These are phyloP conservation scores for Medicago lupulina DNA, from an alignment of 306 rosid species.

Conservation along the genomic window DNA sequence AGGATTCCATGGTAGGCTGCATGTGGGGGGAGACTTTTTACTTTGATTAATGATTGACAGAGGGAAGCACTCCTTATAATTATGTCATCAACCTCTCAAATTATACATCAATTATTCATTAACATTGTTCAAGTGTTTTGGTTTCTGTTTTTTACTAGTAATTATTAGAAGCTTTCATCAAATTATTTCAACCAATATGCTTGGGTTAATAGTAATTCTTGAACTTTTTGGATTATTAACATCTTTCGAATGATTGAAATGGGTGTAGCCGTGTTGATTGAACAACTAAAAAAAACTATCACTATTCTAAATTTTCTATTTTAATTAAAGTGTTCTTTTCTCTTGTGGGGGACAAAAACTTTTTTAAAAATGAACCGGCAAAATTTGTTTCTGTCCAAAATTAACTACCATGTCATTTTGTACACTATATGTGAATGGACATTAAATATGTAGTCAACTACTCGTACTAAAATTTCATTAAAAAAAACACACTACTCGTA, in stretches of 20 bases:
- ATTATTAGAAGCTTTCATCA: conserved; percentile 25
- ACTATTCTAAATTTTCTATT: neutral
- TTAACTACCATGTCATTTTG: conserved; percentile 31
- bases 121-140: conserved; percentile 29
- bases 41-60: conserved; percentile 48
- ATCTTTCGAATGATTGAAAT: conserved; percentile 40
- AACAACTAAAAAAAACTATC: conserved; percentile 23
- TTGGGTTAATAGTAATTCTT: neutral
- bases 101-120: conserved; percentile 18
- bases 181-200: conserved; percentile 10
- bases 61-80: conserved; percentile 7
- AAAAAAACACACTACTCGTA: neutral
- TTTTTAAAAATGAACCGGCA: neutral
- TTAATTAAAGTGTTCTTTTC: conserved; percentile 1
- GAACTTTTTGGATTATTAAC: conserved; percentile 34
- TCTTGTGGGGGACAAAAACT: conserved; percentile 40
- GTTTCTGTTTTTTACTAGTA: conserved; percentile 14
- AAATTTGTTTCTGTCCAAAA: conserved; percentile 22
- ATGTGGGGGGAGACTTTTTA: conserved; percentile 63
- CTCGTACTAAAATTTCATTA: neutral
- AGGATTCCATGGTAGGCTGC: conserved; percentile 54
- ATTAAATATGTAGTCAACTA: conserved; percentile 31
- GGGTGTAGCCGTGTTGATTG: no score
- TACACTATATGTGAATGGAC: neutral
- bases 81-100: neutral